Base-by-base conservation (phyloP, 805 yeast genomes). In the Yarrowia deformans region DNA sequence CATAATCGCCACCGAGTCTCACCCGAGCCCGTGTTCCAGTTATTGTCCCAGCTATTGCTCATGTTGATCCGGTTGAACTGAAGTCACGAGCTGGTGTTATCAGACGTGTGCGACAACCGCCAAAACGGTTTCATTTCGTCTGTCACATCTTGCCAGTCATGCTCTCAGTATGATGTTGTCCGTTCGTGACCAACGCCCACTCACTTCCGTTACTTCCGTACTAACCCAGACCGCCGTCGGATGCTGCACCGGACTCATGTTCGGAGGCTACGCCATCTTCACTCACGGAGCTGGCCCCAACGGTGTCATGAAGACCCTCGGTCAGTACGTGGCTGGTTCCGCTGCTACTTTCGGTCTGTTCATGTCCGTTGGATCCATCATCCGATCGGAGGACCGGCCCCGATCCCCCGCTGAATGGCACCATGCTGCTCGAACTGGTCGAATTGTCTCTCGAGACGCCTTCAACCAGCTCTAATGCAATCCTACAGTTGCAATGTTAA, bases 201-300 rank as follows among this genome's bases (percentile, higher is more conserved):
- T 46, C 55, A 5, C 29, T n/a, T 9, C 56, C 61, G 4, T 45
- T 56, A 40, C n/a, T n/a, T n/a, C n/a, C n/a, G n/a, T n/a, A n/a
- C 66, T 60, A 60, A 60, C 66, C 23, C 60, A 81, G 84, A 81
- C 88, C 70, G 86, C 92, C 43, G 93, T 89, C 43, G 99, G 99
- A 72, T 95, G 93, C 10, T 95, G 96, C 76, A 92, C 94, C 48
- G 99, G 99, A 72, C 89, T 94, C 60, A 82, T 96, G 73, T 95
- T 94, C 79, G 99, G 80, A 66, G 97, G 97, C 32, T 88, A 91
- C 76, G 89, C 97, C 70, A 90, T 96, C 73, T 79, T 92, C 72
- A 93, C 93, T 69, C 88, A 90, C 73, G 99, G 99, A 19, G 95
- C 99, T n/a, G 97, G 97, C 14, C 99, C 99, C 61, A 90, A 91